A percentile compares a stretch with the other conserved stretches of the same genome.
Evolutionary conservation across 768 basidiomycete species (phyloP).

Genomic region (Hypholoma fasciculare): DNA sequence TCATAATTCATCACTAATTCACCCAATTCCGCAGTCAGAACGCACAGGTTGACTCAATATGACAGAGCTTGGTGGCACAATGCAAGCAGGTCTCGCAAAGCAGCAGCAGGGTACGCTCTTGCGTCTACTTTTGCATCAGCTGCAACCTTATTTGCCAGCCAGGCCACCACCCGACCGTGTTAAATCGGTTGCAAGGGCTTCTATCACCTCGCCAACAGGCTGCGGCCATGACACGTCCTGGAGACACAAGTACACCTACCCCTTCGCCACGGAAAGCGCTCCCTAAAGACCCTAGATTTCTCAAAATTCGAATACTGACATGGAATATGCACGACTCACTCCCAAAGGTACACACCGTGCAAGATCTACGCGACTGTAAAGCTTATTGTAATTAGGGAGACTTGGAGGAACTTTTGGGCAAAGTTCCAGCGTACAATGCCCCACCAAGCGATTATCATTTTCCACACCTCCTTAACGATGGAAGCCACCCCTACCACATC

Average conservation of each 20-base stretch:
- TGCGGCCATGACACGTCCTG: constrained; percentile 9
- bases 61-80: not conserved
- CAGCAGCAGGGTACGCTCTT: constrained; percentile 6
- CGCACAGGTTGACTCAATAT: not conserved
- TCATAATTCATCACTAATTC: not conserved
- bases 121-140: not conserved
- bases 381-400: constrained; percentile 53
- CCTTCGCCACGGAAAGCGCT: constrained; percentile 14
- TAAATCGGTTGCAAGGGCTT: constrained; percentile 52
- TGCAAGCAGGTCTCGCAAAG: constrained; percentile 10
- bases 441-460: constrained; percentile 31
- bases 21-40: not conserved
- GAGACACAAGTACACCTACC: constrained; percentile 11
- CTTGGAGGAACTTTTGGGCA: constrained; percentile 68
- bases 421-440: constrained; percentile 45
- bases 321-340: constrained; percentile 90
- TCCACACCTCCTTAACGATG: constrained; percentile 49
- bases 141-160: not conserved
- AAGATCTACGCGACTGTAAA: not conserved
- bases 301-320: constrained; percentile 70
- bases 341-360: constrained; percentile 53
- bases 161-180: constrained; percentile 37
- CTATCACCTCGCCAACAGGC: constrained; percentile 33
- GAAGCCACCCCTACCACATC: constrained; percentile 71
- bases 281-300: constrained; percentile 34